Conservation (phyloP, 164 flowering plant genomes). For the Kingdonia uniflora region DNA sequence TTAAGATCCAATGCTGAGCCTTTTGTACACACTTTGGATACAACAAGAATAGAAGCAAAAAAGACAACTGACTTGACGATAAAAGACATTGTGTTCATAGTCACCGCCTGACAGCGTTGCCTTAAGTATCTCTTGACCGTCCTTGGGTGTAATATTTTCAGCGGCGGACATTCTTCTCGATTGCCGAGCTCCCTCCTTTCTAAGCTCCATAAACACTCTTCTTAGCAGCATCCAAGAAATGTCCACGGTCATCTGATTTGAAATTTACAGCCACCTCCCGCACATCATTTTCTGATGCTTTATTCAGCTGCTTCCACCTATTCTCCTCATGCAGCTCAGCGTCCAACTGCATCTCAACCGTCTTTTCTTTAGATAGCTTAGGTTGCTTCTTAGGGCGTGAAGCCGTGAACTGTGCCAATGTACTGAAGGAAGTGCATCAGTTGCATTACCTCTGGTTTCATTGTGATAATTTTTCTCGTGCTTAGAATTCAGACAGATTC, state of each 20-base stretch:
- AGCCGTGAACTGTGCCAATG: constrained; percentile 11
- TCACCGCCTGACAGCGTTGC: constrained; percentile 81
- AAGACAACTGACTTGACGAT: no score
- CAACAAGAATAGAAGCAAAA: no score
- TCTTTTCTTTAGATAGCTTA: constrained; percentile 78
- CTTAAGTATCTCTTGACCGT: constrained; percentile 33
- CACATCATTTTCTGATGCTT: constrained; percentile 75
- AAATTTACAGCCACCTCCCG: constrained; percentile 28
- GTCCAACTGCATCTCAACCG: constrained; percentile 87
- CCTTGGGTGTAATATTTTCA: constrained; percentile 59
- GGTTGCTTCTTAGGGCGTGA: constrained; percentile 28
- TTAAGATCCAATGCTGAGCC: no score
- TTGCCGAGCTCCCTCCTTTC: constrained; percentile 80
- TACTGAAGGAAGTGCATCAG: background rate
- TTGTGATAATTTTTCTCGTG: no score
- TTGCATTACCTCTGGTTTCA: no score
- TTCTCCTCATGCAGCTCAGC: constrained; percentile 88
- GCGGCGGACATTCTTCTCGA: constrained; percentile 90
- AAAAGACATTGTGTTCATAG: background rate
- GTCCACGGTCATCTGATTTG: constrained; percentile 20
- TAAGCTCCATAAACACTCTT: constrained; percentile 77
- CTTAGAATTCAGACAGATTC: no score
- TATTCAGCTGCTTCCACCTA: constrained; percentile 79
- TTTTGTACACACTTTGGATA: no score
- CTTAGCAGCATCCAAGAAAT: constrained; percentile 67